These are phyloP conservation scores for Pleurozium schreberi DNA, from an alignment of 225 moss, liverwort and hornwort species.

Conservation along the genomic window DNA sequence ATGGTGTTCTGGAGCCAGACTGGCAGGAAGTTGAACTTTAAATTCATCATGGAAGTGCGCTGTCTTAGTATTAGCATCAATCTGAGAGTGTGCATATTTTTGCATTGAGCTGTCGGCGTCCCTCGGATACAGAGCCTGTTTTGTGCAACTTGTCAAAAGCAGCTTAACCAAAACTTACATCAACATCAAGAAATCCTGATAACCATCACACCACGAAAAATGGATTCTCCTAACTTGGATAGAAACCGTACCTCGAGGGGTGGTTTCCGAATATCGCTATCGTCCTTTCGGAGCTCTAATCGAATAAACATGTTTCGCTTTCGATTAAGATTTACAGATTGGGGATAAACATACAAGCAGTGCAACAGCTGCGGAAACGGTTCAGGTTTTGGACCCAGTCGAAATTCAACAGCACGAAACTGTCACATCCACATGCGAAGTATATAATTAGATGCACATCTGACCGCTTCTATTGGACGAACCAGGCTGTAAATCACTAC, in stretches of 20 bases:
- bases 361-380: conserved; percentile 87
- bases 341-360: conserved; percentile 87
- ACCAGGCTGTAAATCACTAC: neutral
- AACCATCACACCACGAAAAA: neutral
- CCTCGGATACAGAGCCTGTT: conserved; percentile 88
- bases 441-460: neutral
- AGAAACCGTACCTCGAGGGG: conserved; percentile 61
- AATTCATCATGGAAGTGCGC: conserved; percentile 96
- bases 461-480: neutral
- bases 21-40: conserved; percentile 93
- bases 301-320: conserved; percentile 96
- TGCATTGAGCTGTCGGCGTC: conserved; percentile 79
- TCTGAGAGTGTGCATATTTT: conserved; percentile 93
- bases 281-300: conserved; percentile 91
- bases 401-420: conserved; percentile 97
- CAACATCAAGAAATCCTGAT: neutral
- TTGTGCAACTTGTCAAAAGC: conserved; percentile 1
- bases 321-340: conserved; percentile 75
- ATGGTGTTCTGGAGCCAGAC: conserved; percentile 84
- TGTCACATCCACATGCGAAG: conserved; percentile 29
- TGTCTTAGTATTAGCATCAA: conserved; percentile 83
- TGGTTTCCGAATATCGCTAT: conserved; percentile 76
- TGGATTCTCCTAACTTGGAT: neutral
- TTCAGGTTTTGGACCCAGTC: conserved; percentile 72
- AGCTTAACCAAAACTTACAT: neutral